Base-by-base conservation (phyloP, 352 stramenopile genomes). In the Sclerospora graminicola region DNA sequence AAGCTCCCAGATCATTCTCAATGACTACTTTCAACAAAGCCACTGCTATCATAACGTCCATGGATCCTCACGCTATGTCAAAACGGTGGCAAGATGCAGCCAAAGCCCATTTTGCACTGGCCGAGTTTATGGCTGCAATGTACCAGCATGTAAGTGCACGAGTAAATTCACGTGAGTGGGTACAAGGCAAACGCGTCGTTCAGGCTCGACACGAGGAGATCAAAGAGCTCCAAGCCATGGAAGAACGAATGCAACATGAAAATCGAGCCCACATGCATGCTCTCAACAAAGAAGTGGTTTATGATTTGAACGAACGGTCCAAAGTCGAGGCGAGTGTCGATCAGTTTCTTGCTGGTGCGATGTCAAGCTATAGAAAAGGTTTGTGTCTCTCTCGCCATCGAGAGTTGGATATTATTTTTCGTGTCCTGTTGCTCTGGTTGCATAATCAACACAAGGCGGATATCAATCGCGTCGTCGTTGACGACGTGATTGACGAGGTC, bases 351-450 rank as follows among this genome's bases (percentile, higher is more conserved):
- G n/a, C n/a, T n/a, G 79, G 92, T 30, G 84, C 89, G 1, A 36
- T 98, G 0, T 54, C 80, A 13, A 92, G 83, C 40, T 97, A 92
- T 54, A 83, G 76, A 7, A 83, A 70, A 27, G 67, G 63, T 1
- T 39, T 89, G 1, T 54, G 54, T 1, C 45, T 82, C 28, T 82
- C 82, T 4, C 53, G 69, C 8, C 60, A 80, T 19, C 54, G 62
- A 7, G 84, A 97, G 45, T 66, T 97, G 19, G 88, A 87, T 18
- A 86, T 84, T 31, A 77, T 98, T 1, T 98, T 97, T 62, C 70
- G 85, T 27, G 60, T 98, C 14, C 45, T 98, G 6, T 91, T 80
- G 5, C 53, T 98, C n/a, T n/a, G n/a, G n/a, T n/a, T n/a, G n/a
- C n/a, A n/a, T n/a, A n/a, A n/a, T n/a, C n/a, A n/a, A n/a, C n/a